Conservation (phyloP, 2,329 filamentous ascomycete genomes). For the Sporothrix brunneoviolacea region DNA sequence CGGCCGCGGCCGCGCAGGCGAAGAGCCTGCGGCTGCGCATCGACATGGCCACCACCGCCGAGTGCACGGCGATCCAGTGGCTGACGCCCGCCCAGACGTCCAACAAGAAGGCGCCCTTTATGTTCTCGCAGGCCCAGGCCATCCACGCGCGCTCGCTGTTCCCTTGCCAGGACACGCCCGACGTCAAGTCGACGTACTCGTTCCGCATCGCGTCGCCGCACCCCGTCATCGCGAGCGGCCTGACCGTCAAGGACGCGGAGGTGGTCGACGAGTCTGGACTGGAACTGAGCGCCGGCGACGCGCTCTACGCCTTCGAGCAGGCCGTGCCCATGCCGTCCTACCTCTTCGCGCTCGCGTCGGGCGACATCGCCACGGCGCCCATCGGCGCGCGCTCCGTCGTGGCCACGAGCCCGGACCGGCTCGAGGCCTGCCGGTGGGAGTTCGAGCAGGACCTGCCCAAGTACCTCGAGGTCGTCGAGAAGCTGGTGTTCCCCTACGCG, state of each 20-base stretch:
- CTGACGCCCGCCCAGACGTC: constrained; percentile 87
- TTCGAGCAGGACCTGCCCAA: constrained; percentile 84
- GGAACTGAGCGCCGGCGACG: too few relatives aligned
- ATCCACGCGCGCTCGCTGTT: constrained; percentile 92
- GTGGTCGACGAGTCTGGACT: too few relatives aligned
- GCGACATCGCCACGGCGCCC: constrained; percentile 76
- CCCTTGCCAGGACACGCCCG: constrained; percentile 94
- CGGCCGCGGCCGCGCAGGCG: constrained; percentile 46
- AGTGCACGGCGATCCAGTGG: constrained; percentile 93
- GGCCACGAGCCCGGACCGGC: constrained; percentile 80
- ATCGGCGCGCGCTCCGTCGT: constrained; percentile 83
- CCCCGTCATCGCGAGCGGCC: constrained; percentile 85
- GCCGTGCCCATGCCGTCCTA: constrained; percentile 90
- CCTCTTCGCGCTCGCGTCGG: constrained; percentile 83
- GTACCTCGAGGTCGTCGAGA: constrained; percentile 82
- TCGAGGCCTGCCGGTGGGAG: constrained; percentile 81
- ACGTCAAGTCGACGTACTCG: constrained; percentile 90
- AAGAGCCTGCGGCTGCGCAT: constrained; percentile 53
- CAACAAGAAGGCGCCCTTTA: constrained; percentile 92
- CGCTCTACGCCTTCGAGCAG: constrained; percentile 80
- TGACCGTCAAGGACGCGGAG: constrained; percentile 39
- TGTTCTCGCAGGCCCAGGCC: constrained; percentile 97
- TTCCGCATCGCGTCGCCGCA: constrained; percentile 83
- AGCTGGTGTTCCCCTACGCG: constrained; percentile 74
- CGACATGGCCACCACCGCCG: constrained; percentile 70